These are phyloP conservation scores for Fusarium camptoceras DNA, from an alignment of 2,329 filamentous ascomycete genomes.

Conservation along the genomic window DNA sequence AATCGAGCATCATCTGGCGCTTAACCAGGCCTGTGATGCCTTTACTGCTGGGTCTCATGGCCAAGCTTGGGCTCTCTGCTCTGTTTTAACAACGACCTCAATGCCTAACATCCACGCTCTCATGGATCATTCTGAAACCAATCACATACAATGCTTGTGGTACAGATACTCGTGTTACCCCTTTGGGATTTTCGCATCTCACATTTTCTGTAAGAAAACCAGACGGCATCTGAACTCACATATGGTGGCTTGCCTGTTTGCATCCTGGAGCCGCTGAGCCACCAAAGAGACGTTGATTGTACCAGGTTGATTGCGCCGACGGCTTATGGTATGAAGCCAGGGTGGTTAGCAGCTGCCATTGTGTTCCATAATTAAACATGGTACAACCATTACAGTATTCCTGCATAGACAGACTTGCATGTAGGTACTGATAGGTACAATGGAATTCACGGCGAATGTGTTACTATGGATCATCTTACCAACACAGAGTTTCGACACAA, in stretches of 20 bases:
- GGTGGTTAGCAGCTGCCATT: neutral
- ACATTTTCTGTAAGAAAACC: neutral
- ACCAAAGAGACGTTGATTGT: constrained; percentile 40
- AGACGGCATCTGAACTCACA: neutral
- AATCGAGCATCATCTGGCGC: constrained; percentile 27
- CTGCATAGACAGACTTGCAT: neutral
- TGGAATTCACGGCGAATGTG: neutral
- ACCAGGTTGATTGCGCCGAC: constrained; percentile 28
- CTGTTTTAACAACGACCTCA: constrained; percentile 1
- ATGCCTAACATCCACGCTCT: neutral
- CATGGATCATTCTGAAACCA: constrained; percentile 22
- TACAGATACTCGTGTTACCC: neutral
- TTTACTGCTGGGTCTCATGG: constrained; percentile 1
- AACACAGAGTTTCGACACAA: neutral
- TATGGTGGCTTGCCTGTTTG: constrained; percentile 17
- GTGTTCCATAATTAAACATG: neutral
- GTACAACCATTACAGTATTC: neutral
- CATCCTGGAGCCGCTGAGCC: constrained; percentile 37
- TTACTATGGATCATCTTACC: neutral
- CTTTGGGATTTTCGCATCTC: neutral
- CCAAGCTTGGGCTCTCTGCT: neutral
- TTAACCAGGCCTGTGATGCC: constrained; percentile 21
- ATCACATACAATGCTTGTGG: constrained; percentile 7
- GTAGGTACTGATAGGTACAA: neutral
- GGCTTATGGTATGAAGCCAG: neutral